Evolutionary conservation across 169 alveolate genomes (phyloP), one percentile per base, ranked within the genome.

Genomic region (Eimeria falciformis): DNA sequence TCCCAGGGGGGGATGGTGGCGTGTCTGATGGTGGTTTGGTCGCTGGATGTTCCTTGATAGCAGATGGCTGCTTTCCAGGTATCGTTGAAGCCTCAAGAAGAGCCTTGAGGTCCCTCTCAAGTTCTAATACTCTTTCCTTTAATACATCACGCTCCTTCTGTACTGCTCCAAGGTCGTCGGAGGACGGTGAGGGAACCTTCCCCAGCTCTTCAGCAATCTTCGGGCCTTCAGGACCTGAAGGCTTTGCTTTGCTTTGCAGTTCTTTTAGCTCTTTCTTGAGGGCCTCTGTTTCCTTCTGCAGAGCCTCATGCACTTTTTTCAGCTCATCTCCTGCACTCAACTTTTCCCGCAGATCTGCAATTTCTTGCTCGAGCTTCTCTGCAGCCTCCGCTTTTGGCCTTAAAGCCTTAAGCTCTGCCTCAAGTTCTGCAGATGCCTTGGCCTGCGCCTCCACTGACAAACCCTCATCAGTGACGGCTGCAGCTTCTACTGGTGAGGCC

Each of bases 361-460:
- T 55, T 9, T 81, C 89, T 18, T 53, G n/a, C 89, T 50, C 75
- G 17, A 81, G 89, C 75, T 3, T 17, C 47, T 50, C 73, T 17
- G 75, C 89, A 7, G 89, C 75, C 37, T 40, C 75, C 7, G 89
- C 89, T 23, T 81, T 81, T 27, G 58, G 56, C n/a, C 55, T 81
- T 46, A 81, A 33, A 47, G 65, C 56, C 37, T 25, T 37, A 71
- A 81, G 40, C 77, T 81, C 62, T n/a, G 71, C 89, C 58, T 81
- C 77, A 5, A 81, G 89, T 53, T 53, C 56, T 50, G 89, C 89
- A 11, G 46, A 4, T 23, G 37, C 77, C 37, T 55, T 37, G 25
- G 18, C 50, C 89, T 81, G 71, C 45, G 5, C 45, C 56, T n/a
- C 53, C 12, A 53, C 89, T 33, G 56, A 18, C 56, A 17, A 5